Conservation (phyloP, 1,284 basidiomycete genomes). For the Ganoderma sp. region DNA sequence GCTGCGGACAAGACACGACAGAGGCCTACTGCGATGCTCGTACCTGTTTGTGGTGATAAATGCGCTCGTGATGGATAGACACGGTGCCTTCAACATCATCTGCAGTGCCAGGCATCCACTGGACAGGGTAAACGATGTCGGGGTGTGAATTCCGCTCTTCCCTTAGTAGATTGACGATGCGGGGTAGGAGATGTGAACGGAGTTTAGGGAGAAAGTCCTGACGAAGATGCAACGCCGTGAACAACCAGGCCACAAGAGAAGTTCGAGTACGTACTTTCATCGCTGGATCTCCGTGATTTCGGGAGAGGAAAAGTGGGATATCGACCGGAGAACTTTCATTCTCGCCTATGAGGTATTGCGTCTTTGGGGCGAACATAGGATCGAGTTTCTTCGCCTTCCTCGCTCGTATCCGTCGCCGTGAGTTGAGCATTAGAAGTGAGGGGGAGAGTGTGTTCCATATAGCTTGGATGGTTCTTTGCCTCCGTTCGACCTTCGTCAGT, state of each 20-base stretch:
- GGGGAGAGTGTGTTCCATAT: neutral
- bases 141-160: neutral
- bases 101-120: neutral
- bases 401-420: neutral
- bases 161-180: neutral
- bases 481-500: slow-evolving; percentile 1
- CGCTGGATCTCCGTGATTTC: neutral
- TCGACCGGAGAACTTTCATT: neutral
- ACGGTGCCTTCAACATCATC: neutral
- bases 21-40: neutral
- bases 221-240: neutral
- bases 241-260: neutral
- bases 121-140: neutral
- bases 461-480: neutral
- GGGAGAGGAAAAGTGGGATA: neutral
- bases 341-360: neutral
- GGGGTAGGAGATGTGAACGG: neutral
- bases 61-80: neutral
- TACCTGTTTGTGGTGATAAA: neutral
- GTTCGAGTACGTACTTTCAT: neutral
- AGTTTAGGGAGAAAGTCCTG: neutral
- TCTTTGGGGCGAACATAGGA: neutral
- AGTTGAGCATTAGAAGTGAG: neutral
- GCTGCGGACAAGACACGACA: neutral
- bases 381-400: neutral